Percentiles rank a stretch among this genome's conserved stretches.
phyloP scores from a whole-genome alignment of 805 yeast species.

The Naumovozyma dairenensis region DNA sequence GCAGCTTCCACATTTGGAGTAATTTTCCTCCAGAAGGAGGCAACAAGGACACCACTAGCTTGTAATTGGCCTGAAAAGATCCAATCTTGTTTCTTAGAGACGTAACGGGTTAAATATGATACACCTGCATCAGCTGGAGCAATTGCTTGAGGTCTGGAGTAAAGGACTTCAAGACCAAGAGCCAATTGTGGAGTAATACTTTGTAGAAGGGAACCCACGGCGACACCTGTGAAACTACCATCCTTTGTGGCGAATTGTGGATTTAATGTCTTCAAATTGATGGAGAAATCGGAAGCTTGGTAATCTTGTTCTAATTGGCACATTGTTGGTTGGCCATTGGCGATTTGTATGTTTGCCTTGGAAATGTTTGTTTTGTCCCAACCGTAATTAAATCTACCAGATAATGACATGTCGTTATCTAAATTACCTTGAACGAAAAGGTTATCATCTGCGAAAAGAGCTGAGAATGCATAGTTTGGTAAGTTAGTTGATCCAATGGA shows the following conservation, averaged over 20 bases:
- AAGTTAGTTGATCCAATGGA: slow-evolving; percentile 75
- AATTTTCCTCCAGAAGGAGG: slow-evolving; percentile 90
- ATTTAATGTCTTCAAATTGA: slow-evolving; percentile 84
- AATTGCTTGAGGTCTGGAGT: slow-evolving; percentile 59
- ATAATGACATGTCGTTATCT: slow-evolving; percentile 75
- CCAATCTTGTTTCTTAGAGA: slow-evolving; percentile 64
- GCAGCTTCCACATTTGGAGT: slow-evolving; percentile 93
- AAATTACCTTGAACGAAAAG: slow-evolving; percentile 84
- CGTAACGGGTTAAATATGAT: slow-evolving; percentile 83
- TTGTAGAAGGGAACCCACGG: slow-evolving; percentile 85
- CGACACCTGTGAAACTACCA: slow-evolving; percentile 70
- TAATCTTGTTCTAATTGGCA: slow-evolving; percentile 93
- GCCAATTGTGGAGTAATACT: slow-evolving; percentile 75
- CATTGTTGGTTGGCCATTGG: slow-evolving; percentile 86
- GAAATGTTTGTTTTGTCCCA: slow-evolving; percentile 75
- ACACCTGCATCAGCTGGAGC: slow-evolving; percentile 86
- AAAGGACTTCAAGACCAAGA: slow-evolving; percentile 86
- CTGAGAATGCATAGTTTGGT: slow-evolving; percentile 87
- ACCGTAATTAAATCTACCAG: slow-evolving; percentile 85
- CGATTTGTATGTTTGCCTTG: slow-evolving; percentile 80
- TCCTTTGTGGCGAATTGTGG: slow-evolving; percentile 52
- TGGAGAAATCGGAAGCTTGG: slow-evolving; percentile 79
- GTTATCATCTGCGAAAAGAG: slow-evolving; percentile 79
- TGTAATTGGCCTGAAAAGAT: slow-evolving; percentile 87
- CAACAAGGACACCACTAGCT: slow-evolving; percentile 82